phyloP scores from a whole-genome alignment of 345 rosid species.

The Garcia nutans region DNA sequence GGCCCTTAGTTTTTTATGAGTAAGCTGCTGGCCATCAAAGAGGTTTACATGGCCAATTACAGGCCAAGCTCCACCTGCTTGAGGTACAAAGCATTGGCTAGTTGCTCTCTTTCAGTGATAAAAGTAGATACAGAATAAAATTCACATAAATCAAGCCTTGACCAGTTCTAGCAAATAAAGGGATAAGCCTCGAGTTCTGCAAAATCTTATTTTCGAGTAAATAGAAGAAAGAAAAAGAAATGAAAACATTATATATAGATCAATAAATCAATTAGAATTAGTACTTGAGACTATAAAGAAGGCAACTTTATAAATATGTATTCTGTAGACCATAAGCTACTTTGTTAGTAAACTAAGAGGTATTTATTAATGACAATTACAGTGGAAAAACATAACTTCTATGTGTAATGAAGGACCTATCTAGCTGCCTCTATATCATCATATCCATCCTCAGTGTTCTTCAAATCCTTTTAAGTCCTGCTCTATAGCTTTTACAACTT shows the following conservation, averaged over 20 bases:
- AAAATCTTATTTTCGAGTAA: no score
- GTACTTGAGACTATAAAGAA: not conserved
- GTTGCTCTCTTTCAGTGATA: conserved; percentile 9
- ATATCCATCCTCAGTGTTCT: not conserved
- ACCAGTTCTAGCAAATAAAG: not conserved
- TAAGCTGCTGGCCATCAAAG: conserved; percentile 20
- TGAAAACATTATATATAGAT: not conserved
- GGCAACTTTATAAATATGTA: not conserved
- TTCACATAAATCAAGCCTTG: not conserved
- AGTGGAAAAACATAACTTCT: not conserved
- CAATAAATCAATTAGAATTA: not conserved
- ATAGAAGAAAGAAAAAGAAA: no score
- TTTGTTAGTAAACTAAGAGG: not conserved
- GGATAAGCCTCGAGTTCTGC: no score
- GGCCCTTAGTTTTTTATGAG: conserved; percentile 23
- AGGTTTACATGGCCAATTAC: conserved; percentile 43
- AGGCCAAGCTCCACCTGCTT: conserved; percentile 38
- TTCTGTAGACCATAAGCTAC: not conserved
- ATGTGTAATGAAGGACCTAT: not conserved
- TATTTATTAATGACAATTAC: not conserved
- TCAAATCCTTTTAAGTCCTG: conserved; percentile 6
- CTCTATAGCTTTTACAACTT: conserved; percentile 24
- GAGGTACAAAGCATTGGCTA: conserved; percentile 18
- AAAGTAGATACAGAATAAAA: conserved; percentile 7
- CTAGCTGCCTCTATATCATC: conserved; percentile 20